Base-by-base conservation (phyloP, 1,139 yeast species). In the Taphrina populina region DNA sequence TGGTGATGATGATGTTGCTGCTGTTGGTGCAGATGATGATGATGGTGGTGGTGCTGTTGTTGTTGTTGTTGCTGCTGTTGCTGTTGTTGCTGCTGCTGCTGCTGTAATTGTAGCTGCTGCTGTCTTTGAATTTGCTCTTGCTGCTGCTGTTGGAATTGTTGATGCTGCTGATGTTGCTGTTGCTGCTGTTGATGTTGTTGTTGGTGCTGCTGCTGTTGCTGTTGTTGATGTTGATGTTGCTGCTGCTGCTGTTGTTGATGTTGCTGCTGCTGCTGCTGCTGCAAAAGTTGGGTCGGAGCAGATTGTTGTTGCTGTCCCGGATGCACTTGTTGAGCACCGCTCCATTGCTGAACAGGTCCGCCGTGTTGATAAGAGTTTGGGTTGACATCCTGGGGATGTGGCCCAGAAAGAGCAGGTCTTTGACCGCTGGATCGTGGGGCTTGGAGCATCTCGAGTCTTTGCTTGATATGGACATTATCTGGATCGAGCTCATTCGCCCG, bases 401-500 rank as follows among this genome's bases (percentile, higher is more conserved):
- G 72, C 26, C 70, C 69, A 4, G 62, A 59, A 3, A 36, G 41
- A 23, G 49, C 58, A 10, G 80, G 77, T 61, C 76, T 79, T 36
- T 79, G 63, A 8, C 60, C 62, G 2, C 60, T 76, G 24, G 67
- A 67, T 59, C 83, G 84, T 46, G 88, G 87, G 23, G 36, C 39
- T 11, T 73, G 80, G 67, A 92, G 76, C 65, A 88, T 95, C 64
- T 88, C 95, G 65, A 92, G 77, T 64, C 98, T 80, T 49, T 92
- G 90, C 71, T 88, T 88, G 65, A 92, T 92, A 70, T 90, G 97
- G 51, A 94, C 88, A 68, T 92, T 90, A 60, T 82, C 84, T 30
- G 98, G 97, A 69, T 92, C 97, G 64, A 92, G 80, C 59, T 95
- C 81, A 56, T 95, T 95, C 4, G 98, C 98, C 63, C 95, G 94